These are phyloP conservation scores for Macadamia tetraphylla DNA, from an alignment of 164 flowering plant genomes.

Conservation along the genomic window DNA sequence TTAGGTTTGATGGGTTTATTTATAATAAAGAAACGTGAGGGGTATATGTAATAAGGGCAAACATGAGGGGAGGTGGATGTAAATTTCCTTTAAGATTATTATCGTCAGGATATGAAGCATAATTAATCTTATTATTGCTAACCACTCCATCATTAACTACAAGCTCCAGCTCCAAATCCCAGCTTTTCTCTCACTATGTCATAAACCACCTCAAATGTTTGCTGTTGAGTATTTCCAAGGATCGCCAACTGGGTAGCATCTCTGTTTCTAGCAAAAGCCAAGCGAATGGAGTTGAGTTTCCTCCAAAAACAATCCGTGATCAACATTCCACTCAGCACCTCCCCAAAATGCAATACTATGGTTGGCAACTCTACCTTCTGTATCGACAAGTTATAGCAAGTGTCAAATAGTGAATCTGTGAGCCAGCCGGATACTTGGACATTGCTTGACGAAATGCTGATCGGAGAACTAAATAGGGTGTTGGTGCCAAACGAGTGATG, in stretches of 20 bases:
- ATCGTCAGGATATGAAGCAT: too few species aligned
- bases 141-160: slow-evolving; percentile 1
- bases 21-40: too few species aligned
- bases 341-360: slow-evolving; percentile 25
- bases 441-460: too few species aligned
- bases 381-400: background rate
- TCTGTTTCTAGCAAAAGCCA: slow-evolving; percentile 35
- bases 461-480: too few species aligned
- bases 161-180: slow-evolving; percentile 31
- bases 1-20: too few species aligned
- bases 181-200: slow-evolving; percentile 32
- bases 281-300: slow-evolving; percentile 23
- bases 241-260: slow-evolving; percentile 13
- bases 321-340: background rate
- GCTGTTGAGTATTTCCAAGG: slow-evolving; percentile 37
- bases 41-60: too few species aligned
- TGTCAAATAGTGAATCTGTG: too few species aligned
- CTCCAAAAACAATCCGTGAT: background rate
- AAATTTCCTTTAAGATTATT: too few species aligned
- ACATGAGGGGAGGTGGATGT: too few species aligned
- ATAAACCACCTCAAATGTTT: slow-evolving; percentile 17
- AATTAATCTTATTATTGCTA: too few species aligned
- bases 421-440: too few species aligned
- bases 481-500: too few species aligned
- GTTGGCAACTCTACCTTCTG: slow-evolving; percentile 18